phyloP scores from a whole-genome alignment of 495 filamentous ascomycete genomes.

The Evernia prunastri region DNA sequence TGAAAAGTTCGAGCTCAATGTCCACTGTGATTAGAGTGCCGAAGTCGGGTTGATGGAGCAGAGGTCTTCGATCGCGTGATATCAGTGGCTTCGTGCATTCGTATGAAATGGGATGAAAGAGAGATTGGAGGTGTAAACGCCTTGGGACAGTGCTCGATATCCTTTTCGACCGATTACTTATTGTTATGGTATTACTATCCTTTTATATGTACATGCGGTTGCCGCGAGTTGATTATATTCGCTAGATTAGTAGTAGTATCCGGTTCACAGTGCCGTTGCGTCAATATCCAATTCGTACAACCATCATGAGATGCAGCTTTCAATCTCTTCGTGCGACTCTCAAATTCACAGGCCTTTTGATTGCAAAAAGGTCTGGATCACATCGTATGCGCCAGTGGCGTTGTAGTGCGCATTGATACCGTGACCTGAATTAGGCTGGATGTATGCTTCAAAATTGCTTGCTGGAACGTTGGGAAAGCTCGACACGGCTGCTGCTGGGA shows the following conservation, averaged over 20 bases:
- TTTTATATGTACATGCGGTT: neutral
- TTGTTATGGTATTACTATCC: neutral
- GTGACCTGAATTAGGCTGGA: slow-evolving; percentile 46
- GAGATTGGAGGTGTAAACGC: too few relatives aligned
- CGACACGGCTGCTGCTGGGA: slow-evolving; percentile 35
- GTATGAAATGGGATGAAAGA: too few relatives aligned
- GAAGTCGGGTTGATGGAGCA: too few relatives aligned
- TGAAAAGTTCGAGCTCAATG: too few relatives aligned
- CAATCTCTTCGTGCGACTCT: neutral
- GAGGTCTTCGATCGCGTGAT: too few relatives aligned
- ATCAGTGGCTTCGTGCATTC: too few relatives aligned
- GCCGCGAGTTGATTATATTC: neutral
- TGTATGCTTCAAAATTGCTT: slow-evolving; percentile 37
- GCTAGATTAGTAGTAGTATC: neutral
- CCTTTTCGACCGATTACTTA: too few relatives aligned
- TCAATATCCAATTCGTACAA: neutral
- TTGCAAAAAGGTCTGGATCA: slow-evolving; percentile 34
- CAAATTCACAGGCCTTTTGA: slow-evolving; percentile 26
- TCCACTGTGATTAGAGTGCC: too few relatives aligned
- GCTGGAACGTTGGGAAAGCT: slow-evolving; percentile 38
- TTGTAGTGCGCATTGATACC: slow-evolving; percentile 47
- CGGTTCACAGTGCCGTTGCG: neutral
- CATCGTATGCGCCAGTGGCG: slow-evolving; percentile 38
- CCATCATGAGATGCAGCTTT: neutral
- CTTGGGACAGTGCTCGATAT: too few relatives aligned